Base-by-base conservation (phyloP, 2,329 filamentous ascomycete genomes). In the Fusarium sp. region DNA sequence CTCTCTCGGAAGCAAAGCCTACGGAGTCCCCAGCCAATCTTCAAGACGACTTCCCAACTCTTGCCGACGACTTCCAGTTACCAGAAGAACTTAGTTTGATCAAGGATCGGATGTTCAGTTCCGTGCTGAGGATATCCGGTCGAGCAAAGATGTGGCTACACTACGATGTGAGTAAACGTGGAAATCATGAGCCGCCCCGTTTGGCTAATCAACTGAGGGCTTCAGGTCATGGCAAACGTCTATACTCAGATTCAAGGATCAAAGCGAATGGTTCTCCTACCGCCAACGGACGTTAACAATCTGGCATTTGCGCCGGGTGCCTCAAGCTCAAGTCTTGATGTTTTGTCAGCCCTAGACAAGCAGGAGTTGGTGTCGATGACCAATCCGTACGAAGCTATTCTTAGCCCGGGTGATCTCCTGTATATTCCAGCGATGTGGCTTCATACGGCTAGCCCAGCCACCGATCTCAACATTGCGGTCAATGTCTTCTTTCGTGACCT, bases 91-190 rank as follows among this genome's bases (percentile, higher is more conserved):
- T 97, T 15, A 80, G 81, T 0, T 83, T 87, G 38, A 90, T 93
- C 8, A 79, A 78, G 10, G 83, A 91, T n/a, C 90, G 90, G 69
- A 81, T 89, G 7, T 94, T 97, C 79, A 95, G 92, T 79, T 95
- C 93, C 6, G 91, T 95, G 0, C 82, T 97, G 30, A 88, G 94
- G 26, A 91, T 97, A 67, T 95, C 93, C 8, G 93, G 93, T 2
- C 89, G 89, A 4, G 92, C 95, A 16, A 92, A 91, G 44, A 93
- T 97, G 89, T 97, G 95, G 95, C 85, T 97, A 36, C 94, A 97
- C 81, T 97, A 96, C 83, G 93, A 97, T 82, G 91, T 92, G 79
- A 82, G 86, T 81, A 45, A n/a, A 33, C 28, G 41, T 55, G 44
- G 39, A 59, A 16, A 39, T 26, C 36, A 53, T 26, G 35, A 55